Percentiles rank a stretch among this genome's conserved stretches.
These are phyloP conservation scores for Kappamyces sp. DNA, from an alignment of 192 early-diverging fungal genomes.

Conservation along the genomic window DNA sequence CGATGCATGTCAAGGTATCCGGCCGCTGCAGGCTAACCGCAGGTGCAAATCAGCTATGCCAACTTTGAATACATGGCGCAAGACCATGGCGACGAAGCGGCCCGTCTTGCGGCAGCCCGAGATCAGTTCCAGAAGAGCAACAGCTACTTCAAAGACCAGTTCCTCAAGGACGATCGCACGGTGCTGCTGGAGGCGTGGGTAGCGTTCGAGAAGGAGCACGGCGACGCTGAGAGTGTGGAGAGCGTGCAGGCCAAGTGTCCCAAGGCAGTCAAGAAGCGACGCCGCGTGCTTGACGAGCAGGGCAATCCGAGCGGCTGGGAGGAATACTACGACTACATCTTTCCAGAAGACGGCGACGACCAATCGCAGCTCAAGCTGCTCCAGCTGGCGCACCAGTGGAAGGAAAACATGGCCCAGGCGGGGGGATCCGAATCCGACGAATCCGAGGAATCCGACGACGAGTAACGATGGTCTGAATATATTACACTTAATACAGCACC, in stretches of 20 bases:
- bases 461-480: conserved; percentile 12
- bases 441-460: conserved; percentile 24
- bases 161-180: conserved; percentile 79
- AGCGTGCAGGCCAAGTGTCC: conserved; percentile 74
- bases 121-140: conserved; percentile 73
- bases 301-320: conserved; percentile 67
- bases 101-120: conserved; percentile 52
- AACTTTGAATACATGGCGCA: conserved; percentile 76
- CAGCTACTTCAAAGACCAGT: conserved; percentile 58
- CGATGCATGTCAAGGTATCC: conserved; percentile 89
- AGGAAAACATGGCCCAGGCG: conserved; percentile 21
- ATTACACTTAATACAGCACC: conserved; percentile 1
- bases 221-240: conserved; percentile 34
- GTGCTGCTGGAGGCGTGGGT: conserved; percentile 89
- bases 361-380: conserved; percentile 84
- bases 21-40: neutral
- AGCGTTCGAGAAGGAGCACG: conserved; percentile 68
- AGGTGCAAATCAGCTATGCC: conserved; percentile 87
- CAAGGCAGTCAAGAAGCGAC: conserved; percentile 83
- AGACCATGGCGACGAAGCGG: conserved; percentile 44
- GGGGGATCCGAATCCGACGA: conserved; percentile 16
- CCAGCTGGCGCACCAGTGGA: conserved; percentile 86
- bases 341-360: conserved; percentile 90
- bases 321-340: conserved; percentile 99
- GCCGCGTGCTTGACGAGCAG: conserved; percentile 58